Percentiles rank a stretch among this genome's conserved stretches.
These are phyloP conservation scores for Ensete ventricosum DNA, from an alignment of 176 grass and related monocot genomes.

Conservation along the genomic window DNA sequence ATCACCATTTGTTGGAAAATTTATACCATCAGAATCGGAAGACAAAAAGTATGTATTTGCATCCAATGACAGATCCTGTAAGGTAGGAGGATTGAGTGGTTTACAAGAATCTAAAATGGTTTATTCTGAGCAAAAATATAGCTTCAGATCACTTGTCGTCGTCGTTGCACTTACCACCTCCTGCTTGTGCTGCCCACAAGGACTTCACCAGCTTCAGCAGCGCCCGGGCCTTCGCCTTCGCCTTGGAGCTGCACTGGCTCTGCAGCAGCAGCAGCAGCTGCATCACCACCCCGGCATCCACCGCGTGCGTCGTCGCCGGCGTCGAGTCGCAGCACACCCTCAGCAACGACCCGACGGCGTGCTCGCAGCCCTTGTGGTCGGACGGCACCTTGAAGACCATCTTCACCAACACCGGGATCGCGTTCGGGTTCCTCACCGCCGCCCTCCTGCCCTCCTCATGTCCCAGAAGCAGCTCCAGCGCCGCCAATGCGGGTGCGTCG, in stretches of 20 bases:
- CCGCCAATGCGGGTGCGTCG: slow-evolving; percentile 30
- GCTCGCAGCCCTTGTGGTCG: slow-evolving; percentile 61
- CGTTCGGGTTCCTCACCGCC: slow-evolving; percentile 25
- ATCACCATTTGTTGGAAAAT: too few species aligned
- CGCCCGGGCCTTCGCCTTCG: slow-evolving; percentile 48
- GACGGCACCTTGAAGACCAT: slow-evolving; percentile 69
- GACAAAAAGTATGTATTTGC: too few species aligned
- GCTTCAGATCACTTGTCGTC: not conserved
- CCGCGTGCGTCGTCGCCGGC: slow-evolving; percentile 29
- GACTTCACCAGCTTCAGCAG: slow-evolving; percentile 70
- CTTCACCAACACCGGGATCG: slow-evolving; percentile 40
- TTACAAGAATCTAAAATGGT: not conserved
- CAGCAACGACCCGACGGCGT: slow-evolving; percentile 60
- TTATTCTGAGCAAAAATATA: not conserved
- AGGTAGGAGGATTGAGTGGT: too few species aligned
- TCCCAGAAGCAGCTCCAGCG: slow-evolving; percentile 44
- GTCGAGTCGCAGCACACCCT: slow-evolving; percentile 42
- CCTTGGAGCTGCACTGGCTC: slow-evolving; percentile 66
- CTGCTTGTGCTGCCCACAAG: slow-evolving; percentile 26
- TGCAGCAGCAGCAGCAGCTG: slow-evolving; percentile 77
- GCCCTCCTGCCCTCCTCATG: slow-evolving; percentile 37
- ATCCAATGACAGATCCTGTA: too few species aligned
- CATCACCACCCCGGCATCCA: slow-evolving; percentile 47
- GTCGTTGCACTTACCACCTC: slow-evolving; percentile 1
- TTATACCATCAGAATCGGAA: too few species aligned